Conservation (phyloP, 768 basidiomycete genomes). For the Xerocomellus dryophilus region DNA sequence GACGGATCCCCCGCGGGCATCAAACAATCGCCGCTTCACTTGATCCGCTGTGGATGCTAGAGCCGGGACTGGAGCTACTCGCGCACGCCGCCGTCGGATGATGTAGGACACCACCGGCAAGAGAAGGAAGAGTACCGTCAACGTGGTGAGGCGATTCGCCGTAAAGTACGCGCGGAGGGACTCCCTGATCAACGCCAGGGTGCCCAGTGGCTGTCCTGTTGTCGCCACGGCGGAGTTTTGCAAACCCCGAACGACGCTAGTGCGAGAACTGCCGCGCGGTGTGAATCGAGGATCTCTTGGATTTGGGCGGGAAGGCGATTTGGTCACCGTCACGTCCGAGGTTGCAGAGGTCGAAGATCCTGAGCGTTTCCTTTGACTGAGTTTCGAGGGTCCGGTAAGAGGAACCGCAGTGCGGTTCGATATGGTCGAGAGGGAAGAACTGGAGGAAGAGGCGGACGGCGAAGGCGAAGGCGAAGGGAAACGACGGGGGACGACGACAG, state of each 20-base stretch:
- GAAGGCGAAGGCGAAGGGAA: constrained; percentile 47
- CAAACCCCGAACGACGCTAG: constrained; percentile 12
- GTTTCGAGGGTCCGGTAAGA: constrained; percentile 12
- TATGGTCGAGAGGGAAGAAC: constrained; percentile 64
- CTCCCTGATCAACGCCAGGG: constrained; percentile 46
- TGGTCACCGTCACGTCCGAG: constrained; percentile 30
- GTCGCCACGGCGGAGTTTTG: constrained; percentile 11
- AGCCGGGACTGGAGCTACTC: constrained; percentile 10
- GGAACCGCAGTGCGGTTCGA: constrained; percentile 75
- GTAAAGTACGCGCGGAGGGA: constrained; percentile 49
- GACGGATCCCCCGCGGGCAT: constrained; percentile 36
- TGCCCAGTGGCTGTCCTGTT: constrained; percentile 19
- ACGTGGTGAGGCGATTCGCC: constrained; percentile 45
- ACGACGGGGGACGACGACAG: constrained; percentile 28
- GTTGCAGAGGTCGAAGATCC: constrained; percentile 23
- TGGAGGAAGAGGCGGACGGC: constrained; percentile 57
- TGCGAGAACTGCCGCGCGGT: constrained; percentile 12
- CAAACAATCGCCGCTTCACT: constrained; percentile 53
- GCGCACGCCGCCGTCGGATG: constrained; percentile 49
- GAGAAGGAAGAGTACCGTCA: constrained; percentile 41
- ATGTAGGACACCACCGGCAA: constrained; percentile 45
- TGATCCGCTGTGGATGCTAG: constrained; percentile 48
- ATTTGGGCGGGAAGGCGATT: constrained; percentile 5
- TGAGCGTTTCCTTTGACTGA: constrained; percentile 13
- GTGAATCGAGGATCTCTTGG: constrained; percentile 5